Base-by-base conservation (phyloP, 2,329 filamentous ascomycete species). In the Diaporthe longicolla region DNA sequence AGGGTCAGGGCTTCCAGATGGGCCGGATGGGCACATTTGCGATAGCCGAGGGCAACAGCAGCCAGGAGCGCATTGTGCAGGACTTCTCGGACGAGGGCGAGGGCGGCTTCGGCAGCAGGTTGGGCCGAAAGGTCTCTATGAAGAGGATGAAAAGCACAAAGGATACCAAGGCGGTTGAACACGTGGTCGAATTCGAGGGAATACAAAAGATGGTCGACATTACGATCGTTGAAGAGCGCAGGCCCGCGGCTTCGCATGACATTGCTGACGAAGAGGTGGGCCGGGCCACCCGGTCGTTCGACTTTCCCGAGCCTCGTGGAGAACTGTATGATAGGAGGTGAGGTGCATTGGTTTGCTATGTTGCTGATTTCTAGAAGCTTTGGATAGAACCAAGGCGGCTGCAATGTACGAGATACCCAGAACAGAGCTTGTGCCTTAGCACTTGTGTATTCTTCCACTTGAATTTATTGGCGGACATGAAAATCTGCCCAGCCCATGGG, bases 201-300 rank as follows among this genome's bases (percentile, higher is more conserved):
- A 72, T 72, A 48, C 71, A 65, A 24, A 72, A 72, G 15, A 21
- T 66, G 40, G 71, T 72, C 40, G 71, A 72, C 19, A 72, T 72
- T 52, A 72, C 63, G 59, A 65, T 72, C 11, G 71, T 72, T 26
- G 71, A 72, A 37, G 71, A 72, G 50, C 63, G 52, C 48, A 54
- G 45, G n/a, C 48, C 63, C 8, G 48, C 32, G 15, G 48, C 63
- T 8, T 26, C 5, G 15, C 40, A 54, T 35, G 32, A 68, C 8
- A 40, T 54, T 35, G 50, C 63, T 8, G 63, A 68, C n/a, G 48
- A 68, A 32, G 63, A 68, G 63, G 63, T 35, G 21, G 32, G 63
- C 48, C 45, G 63, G 48, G 40, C 63, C 32, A 35, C 63, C 2
- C 17, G 29, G n/a, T 68, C 63, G 48, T 54, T 68, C 15, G 63